These are phyloP conservation scores for Colletotrichum sidae DNA, from an alignment of 2,329 filamentous ascomycete genomes.

Conservation along the genomic window DNA sequence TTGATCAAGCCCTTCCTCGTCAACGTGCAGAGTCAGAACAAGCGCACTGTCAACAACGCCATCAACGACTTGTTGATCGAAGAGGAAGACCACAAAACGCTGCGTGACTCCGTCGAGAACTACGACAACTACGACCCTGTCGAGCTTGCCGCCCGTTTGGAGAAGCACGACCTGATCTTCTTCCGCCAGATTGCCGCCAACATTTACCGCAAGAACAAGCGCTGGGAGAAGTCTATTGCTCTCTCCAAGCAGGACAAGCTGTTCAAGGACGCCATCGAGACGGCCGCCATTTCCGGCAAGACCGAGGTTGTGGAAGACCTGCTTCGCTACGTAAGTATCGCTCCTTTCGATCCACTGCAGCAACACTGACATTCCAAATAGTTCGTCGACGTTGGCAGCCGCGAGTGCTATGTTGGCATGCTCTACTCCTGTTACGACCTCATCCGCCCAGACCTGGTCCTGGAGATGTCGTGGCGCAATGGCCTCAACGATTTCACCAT, in stretches of 20 bases:
- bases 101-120: conserved; percentile 97
- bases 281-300: conserved; percentile 91
- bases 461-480: conserved; percentile 97
- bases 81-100: conserved; percentile 98
- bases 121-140: conserved; percentile 99
- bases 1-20: conserved; percentile 99
- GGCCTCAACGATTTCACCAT: conserved; percentile 97
- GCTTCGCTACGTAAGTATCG: conserved; percentile 88
- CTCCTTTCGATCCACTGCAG: conserved; percentile 9
- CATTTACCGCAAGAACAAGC: conserved; percentile 99
- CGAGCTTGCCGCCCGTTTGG: conserved; percentile 88
- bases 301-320: conserved; percentile 93
- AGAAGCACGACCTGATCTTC: conserved; percentile 98
- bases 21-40: conserved; percentile 96
- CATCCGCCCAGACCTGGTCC: conserved; percentile 89
- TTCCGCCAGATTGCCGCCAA: conserved; percentile 98
- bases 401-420: conserved; percentile 99
- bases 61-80: conserved; percentile 98
- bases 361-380: conserved; percentile 56
- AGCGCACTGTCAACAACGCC: conserved; percentile 96
- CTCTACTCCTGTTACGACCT: conserved; percentile 98
- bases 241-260: conserved; percentile 99
- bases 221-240: conserved; percentile 98
- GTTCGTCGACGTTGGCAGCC: conserved; percentile 99
- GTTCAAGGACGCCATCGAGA: conserved; percentile 99